These are phyloP conservation scores for Claviceps sp. DNA, from an alignment of 2,329 filamentous ascomycete genomes.

Conservation along the genomic window DNA sequence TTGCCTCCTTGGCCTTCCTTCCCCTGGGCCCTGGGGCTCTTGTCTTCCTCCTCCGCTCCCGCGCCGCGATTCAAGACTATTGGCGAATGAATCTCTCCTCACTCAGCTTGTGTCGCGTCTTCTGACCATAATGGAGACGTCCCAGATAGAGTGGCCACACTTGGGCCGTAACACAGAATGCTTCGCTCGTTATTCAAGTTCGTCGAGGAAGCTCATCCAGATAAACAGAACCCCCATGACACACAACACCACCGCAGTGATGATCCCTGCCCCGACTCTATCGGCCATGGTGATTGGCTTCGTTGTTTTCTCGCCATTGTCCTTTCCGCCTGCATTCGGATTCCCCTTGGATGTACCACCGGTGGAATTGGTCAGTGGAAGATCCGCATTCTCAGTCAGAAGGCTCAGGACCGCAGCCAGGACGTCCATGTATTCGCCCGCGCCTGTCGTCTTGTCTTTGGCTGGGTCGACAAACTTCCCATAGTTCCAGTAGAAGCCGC, in stretches of 20 bases:
- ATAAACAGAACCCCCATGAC: conserved; percentile 29
- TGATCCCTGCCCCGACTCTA: conserved; percentile 21
- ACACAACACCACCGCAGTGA: conserved; percentile 30
- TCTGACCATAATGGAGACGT: no score
- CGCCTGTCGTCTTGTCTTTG: neutral
- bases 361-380: conserved; percentile 30
- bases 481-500: conserved; percentile 40
- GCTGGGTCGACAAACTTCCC: conserved; percentile 19
- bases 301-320: conserved; percentile 14
- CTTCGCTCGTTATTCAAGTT: neutral
- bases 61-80: no score
- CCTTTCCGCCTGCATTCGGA: conserved; percentile 20
- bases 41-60: no score
- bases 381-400: conserved; percentile 26
- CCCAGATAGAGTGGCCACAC: no score
- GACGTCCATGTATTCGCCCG: conserved; percentile 21
- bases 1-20: no score
- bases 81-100: no score
- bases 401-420: conserved; percentile 32
- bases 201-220: conserved; percentile 32
- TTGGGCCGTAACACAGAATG: neutral
- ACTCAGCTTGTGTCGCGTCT: no score
- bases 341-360: conserved; percentile 37
- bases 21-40: no score
- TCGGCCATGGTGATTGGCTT: neutral